phyloP scores from a whole-genome alignment of 2,329 filamentous ascomycete species.

The Lasiodiplodia citricola region DNA sequence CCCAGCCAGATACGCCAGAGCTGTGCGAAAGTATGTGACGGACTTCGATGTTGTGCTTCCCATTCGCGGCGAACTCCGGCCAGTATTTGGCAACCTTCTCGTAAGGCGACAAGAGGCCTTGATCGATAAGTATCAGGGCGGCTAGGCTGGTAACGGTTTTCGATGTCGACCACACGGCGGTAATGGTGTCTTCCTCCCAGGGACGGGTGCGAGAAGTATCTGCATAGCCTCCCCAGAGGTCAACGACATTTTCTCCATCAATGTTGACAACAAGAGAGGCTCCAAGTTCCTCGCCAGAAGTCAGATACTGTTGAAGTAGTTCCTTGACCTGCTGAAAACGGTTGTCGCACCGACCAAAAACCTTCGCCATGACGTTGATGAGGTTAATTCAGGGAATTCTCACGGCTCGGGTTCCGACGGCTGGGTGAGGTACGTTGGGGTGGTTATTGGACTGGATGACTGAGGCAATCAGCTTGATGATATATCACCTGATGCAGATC shows the following conservation, averaged over 20 bases:
- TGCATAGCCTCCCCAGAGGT: conserved; percentile 53
- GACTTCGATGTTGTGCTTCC: conserved; percentile 38
- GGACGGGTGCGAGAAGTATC: conserved; percentile 38
- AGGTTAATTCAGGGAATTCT: too few relatives aligned
- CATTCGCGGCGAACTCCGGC: conserved; percentile 41
- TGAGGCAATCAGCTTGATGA: too few relatives aligned
- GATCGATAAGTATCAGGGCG: conserved; percentile 35
- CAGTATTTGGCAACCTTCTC: conserved; percentile 39
- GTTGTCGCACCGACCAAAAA: conserved; percentile 46
- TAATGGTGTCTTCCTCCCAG: conserved; percentile 43
- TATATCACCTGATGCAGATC: too few relatives aligned
- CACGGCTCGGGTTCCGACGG: too few relatives aligned
- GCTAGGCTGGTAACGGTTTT: conserved; percentile 37
- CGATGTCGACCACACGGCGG: conserved; percentile 34
- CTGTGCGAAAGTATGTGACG: conserved; percentile 27
- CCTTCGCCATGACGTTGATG: conserved; percentile 10
- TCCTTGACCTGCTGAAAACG: conserved; percentile 44
- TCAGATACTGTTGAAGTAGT: conserved; percentile 43
- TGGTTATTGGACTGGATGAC: too few relatives aligned
- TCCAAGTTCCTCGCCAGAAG: conserved; percentile 50
- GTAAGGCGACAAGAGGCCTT: conserved; percentile 35
- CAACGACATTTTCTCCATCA: conserved; percentile 50
- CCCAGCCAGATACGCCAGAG: conserved; percentile 18
- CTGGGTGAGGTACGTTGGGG: too few relatives aligned
- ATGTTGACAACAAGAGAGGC: conserved; percentile 51